Base-by-base conservation (phyloP, 441 rosid genomes). In the Sinapis alba region DNA sequence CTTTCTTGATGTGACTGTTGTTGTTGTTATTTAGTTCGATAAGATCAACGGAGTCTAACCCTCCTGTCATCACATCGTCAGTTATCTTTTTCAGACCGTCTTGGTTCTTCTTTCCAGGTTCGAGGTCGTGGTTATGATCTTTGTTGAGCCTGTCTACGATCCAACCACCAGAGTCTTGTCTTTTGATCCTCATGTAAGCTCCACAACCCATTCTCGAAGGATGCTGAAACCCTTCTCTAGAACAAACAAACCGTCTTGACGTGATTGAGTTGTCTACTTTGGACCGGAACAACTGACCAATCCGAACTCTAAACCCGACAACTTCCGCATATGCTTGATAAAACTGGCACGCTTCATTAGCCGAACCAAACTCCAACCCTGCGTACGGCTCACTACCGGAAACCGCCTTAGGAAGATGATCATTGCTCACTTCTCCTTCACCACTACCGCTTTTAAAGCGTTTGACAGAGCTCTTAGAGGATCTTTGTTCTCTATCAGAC, bases 211-310 rank as follows among this genome's bases (percentile, higher is more conserved):
- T 83, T 69, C 95, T 85, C 28, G 97, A 86, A 43, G 98, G 98
- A 73, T 91, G 98, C 79, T 91, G 91, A 85, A 89, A 89, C 50
- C 98, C 97, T 87, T 93, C 98, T 79, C 85, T 93, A 0, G 94
- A 93, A 81, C 95, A 93, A 60, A 93, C 98, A 80, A 93, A 93
- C 71, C 90, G 79, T 73, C 97, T 64, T n/a, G 95, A 93, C n/a
- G 98, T 93, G 69, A 93, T 83, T 0, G 91, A 89, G 3, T 91
- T 91, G 60, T 89, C 94, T 27, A 81, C 83, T 80, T 89, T 93
- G 2, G 95, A 89, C 23, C 91, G 92, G 67, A 93, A 93, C 83
- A 90, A 60, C 81, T 93, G 98, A 76, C 97, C 92, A 1, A 89
- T 90, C 74, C 90, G 84, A 76, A 89, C 83, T 79, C 86, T 83